A percentile compares a stretch with the other conserved stretches of the same genome.
phyloP scores from a whole-genome alignment of 371 early-diverging fungal species.

The Choanephora cucurbitarum region DNA sequence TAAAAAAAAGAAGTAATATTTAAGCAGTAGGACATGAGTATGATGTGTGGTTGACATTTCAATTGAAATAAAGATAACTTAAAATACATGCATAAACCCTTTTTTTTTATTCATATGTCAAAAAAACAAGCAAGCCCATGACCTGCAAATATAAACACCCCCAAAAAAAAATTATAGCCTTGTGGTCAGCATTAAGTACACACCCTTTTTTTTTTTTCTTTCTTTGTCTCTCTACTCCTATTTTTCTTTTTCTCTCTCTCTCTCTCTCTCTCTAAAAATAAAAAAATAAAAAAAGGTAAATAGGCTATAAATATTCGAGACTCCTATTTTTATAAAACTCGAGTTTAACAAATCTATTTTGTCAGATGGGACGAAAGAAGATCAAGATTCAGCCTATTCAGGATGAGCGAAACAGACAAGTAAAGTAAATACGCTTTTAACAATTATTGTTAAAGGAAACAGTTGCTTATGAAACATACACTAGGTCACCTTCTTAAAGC shows the following conservation, averaged over 20 bases:
- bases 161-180: too few species aligned
- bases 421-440: constrained; percentile 1
- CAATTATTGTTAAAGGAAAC: neutral
- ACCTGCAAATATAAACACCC: too few species aligned
- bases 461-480: too few species aligned
- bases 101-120: too few species aligned
- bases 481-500: constrained; percentile 92
- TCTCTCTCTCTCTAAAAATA: neutral
- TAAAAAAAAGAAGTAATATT: too few species aligned
- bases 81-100: too few species aligned
- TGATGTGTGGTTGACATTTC: too few species aligned
- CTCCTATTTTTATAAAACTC: neutral
- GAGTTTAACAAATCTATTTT: neutral
- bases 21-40: too few species aligned
- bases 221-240: neutral
- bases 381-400: constrained; percentile 37
- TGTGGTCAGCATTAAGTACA: too few species aligned
- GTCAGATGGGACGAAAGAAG: constrained; percentile 35
- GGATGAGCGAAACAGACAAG: constrained; percentile 33
- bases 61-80: too few species aligned
- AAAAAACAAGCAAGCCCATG: too few species aligned
- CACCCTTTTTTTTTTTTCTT: neutral
- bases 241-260: neutral
- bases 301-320: constrained; percentile 1
- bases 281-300: too few species aligned